A percentile compares a stretch with the other conserved stretches of the same genome.
phyloP scores from a whole-genome alignment of 2,329 filamentous ascomycete genomes.

The Escovopsis sp. region DNA sequence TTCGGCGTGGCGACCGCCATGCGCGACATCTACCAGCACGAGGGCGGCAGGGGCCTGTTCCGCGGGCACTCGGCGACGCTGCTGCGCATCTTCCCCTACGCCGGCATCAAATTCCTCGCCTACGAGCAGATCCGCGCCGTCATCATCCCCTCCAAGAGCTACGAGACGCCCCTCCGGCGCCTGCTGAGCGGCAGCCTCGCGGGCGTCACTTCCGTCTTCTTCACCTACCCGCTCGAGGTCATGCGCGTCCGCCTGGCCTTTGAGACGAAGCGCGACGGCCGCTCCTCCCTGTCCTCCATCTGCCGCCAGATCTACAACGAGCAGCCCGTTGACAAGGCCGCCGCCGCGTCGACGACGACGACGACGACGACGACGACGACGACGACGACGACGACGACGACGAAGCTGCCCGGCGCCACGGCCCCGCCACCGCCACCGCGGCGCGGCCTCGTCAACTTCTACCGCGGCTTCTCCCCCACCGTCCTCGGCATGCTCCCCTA shows the following conservation, averaged over 20 bases:
- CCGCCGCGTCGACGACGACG: no score
- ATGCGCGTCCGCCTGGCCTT: constrained; percentile 87
- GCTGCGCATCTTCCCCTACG: constrained; percentile 90
- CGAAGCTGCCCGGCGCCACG: no score
- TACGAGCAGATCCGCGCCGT: constrained; percentile 87
- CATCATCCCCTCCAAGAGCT: constrained; percentile 53
- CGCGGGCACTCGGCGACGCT: constrained; percentile 90
- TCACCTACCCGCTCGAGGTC: constrained; percentile 90
- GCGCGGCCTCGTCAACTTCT: constrained; percentile 75
- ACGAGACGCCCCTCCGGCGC: constrained; percentile 70
- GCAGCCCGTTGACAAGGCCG: constrained; percentile 29
- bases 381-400: no score
- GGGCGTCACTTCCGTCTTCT: constrained; percentile 83
- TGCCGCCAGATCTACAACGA: constrained; percentile 81
- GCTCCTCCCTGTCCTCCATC: constrained; percentile 59
- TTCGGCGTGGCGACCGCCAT: constrained; percentile 70
- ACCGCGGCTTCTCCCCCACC: constrained; percentile 83
- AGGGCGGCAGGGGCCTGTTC: constrained; percentile 67
- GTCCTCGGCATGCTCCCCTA: constrained; percentile 93
- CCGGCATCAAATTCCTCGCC: constrained; percentile 92
- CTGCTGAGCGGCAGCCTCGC: constrained; percentile 60
- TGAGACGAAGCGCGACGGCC: constrained; percentile 65
- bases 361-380: no score
- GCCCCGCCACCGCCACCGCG: constrained; percentile 28
- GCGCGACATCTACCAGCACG: constrained; percentile 62